A percentile compares a stretch with the other conserved stretches of the same genome.
These are phyloP conservation scores for Hypoxylon lenormandii DNA, from an alignment of 495 filamentous ascomycete species.

Conservation along the genomic window DNA sequence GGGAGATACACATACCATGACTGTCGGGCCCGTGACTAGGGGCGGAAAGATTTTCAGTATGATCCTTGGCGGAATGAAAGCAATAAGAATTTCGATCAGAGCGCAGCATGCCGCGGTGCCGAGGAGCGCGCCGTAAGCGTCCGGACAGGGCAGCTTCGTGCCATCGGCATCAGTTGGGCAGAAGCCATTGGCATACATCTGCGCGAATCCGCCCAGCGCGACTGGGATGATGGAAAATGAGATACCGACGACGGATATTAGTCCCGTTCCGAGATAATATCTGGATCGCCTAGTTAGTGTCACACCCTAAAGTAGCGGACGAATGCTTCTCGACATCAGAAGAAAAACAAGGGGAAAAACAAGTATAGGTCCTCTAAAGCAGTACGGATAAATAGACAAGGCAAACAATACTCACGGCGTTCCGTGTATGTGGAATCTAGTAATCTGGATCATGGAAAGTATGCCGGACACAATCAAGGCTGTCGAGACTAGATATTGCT, in stretches of 20 bases:
- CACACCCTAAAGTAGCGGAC: background rate
- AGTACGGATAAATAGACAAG: background rate
- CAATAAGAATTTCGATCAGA: constrained; percentile 78
- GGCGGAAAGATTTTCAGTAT: constrained; percentile 87
- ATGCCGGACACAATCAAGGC: constrained; percentile 87
- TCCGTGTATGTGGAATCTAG: constrained; percentile 79
- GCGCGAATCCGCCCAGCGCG: constrained; percentile 76
- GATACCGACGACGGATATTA: constrained; percentile 90
- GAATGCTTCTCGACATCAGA: background rate
- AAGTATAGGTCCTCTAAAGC: background rate
- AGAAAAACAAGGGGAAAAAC: background rate
- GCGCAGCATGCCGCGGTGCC: constrained; percentile 79
- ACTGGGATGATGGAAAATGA: constrained; percentile 90
- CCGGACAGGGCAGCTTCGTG: constrained; percentile 78
- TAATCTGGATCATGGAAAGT: constrained; percentile 83
- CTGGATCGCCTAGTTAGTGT: constrained; percentile 26
- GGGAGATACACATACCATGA: constrained; percentile 65
- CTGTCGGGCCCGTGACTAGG: constrained; percentile 86
- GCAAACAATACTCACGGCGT: constrained; percentile 68
- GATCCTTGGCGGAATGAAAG: constrained; percentile 75
- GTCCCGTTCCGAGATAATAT: constrained; percentile 85
- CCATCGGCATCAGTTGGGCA: constrained; percentile 75
- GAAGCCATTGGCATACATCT: constrained; percentile 87
- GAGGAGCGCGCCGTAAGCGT: constrained; percentile 85
- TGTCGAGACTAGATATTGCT: constrained; percentile 86